A percentile compares a stretch with the other conserved stretches of the same genome.
These are phyloP conservation scores for Teunomyces atbi DNA, from an alignment of 805 yeast genomes.

Conservation along the genomic window DNA sequence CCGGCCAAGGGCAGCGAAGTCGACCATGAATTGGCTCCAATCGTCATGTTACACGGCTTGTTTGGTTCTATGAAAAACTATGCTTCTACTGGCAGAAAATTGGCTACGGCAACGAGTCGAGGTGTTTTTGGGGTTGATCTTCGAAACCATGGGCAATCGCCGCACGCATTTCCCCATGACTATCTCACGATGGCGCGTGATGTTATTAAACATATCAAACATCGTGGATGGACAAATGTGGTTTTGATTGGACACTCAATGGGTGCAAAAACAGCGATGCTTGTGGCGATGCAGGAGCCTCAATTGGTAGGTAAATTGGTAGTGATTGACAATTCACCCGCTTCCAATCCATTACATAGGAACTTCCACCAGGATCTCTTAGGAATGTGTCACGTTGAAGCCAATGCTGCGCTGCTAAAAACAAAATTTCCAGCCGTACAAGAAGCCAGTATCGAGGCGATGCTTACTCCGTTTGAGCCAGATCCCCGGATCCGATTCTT, in stretches of 20 bases:
- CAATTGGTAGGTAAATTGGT: constrained; percentile 40
- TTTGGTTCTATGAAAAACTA: constrained; percentile 50
- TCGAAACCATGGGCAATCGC: constrained; percentile 56
- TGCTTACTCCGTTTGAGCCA: constrained; percentile 23
- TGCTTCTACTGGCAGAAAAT: constrained; percentile 33
- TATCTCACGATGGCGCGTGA: constrained; percentile 47
- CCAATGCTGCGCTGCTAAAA: constrained; percentile 13
- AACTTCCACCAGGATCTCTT: constrained; percentile 35
- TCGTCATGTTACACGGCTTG: constrained; percentile 53
- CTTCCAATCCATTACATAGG: constrained; percentile 30
- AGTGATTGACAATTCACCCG: constrained; percentile 51
- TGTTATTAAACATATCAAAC: constrained; percentile 33
- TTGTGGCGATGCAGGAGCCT: constrained; percentile 41
- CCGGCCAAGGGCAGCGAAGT: constrained; percentile 5
- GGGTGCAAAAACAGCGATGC: constrained; percentile 60
- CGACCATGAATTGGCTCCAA: constrained; percentile 23
- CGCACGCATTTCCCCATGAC: constrained; percentile 42
- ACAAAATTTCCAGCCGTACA: constrained; percentile 5
- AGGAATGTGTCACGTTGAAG: constrained; percentile 39
- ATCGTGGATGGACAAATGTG: constrained; percentile 13
- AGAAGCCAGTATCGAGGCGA: constrained; percentile 16
- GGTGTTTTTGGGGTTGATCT: constrained; percentile 47
- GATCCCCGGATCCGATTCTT: constrained; percentile 32
- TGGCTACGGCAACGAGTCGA: constrained; percentile 29
- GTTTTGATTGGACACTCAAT: constrained; percentile 51